Evolutionary conservation across 2,329 filamentous ascomycete genomes (phyloP).

Genomic region (Lasiodiplodia citricola): DNA sequence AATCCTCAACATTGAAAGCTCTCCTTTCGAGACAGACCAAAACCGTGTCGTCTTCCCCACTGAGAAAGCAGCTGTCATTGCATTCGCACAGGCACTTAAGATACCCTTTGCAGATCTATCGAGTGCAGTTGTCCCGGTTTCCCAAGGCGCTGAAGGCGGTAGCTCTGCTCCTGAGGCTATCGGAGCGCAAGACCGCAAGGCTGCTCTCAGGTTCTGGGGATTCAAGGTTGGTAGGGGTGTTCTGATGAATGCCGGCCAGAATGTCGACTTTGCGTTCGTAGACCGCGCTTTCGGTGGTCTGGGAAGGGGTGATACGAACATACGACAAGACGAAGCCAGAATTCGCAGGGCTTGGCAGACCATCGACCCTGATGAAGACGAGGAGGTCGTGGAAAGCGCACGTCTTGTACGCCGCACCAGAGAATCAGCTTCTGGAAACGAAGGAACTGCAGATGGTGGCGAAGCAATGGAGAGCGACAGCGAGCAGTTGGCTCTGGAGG

Average conservation of each 20-base stretch:
- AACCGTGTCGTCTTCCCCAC: conserved; percentile 57
- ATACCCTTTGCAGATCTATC: conserved; percentile 59
- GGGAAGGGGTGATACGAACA: conserved; percentile 50
- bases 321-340: conserved; percentile 49
- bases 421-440: not conserved
- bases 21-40: conserved; percentile 62
- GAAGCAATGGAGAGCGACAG: conserved; percentile 33
- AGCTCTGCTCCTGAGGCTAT: conserved; percentile 29
- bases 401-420: conserved; percentile 4
- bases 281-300: conserved; percentile 67
- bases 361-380: conserved; percentile 53
- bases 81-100: conserved; percentile 60
- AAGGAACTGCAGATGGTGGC: not conserved
- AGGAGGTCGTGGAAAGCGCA: conserved; percentile 41
- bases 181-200: conserved; percentile 50
- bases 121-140: conserved; percentile 40
- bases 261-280: conserved; percentile 62
- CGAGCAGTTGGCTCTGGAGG: conserved; percentile 23
- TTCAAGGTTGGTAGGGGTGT: conserved; percentile 64
- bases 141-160: conserved; percentile 27
- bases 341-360: conserved; percentile 50
- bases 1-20: conserved; percentile 62
- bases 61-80: conserved; percentile 61
- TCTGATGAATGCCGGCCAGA: conserved; percentile 61
- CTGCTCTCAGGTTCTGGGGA: conserved; percentile 62